These are phyloP conservation scores for Candida qinlingensis DNA, from an alignment of 805 yeast genomes.

Conservation along the genomic window DNA sequence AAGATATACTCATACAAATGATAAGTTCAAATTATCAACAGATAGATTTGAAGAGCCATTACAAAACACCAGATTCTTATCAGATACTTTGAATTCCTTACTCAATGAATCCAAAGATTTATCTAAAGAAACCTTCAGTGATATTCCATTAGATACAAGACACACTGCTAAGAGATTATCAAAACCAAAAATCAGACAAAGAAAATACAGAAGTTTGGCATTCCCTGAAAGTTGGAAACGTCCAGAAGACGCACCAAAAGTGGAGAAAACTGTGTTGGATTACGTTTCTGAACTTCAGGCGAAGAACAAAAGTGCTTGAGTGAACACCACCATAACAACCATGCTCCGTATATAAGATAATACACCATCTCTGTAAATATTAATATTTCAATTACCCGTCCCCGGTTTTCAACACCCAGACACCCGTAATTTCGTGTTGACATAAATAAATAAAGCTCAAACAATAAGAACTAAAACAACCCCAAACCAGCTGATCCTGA, in stretches of 20 bases:
- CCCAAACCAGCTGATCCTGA: too few species aligned
- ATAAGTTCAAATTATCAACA: constrained; percentile 58
- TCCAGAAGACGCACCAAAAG: constrained; percentile 64
- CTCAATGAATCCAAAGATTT: constrained; percentile 60
- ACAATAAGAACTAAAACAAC: too few species aligned
- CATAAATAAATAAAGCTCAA: too few species aligned
- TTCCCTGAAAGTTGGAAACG: constrained; percentile 83
- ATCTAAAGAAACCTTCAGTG: constrained; percentile 54
- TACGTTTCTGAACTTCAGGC: constrained; percentile 11
- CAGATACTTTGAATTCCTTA: constrained; percentile 56
- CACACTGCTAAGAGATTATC: constrained; percentile 46
- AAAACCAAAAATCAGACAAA: constrained; percentile 34
- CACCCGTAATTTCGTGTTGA: background rate
- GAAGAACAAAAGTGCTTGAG: background rate
- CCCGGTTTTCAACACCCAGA: background rate
- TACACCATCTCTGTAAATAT: background rate
- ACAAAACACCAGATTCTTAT: constrained; percentile 76
- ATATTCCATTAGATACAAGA: constrained; percentile 78
- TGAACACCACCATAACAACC: background rate
- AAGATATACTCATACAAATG: constrained; percentile 60
- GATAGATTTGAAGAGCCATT: constrained; percentile 69
- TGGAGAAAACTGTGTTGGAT: constrained; percentile 23
- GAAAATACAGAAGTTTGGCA: constrained; percentile 28
- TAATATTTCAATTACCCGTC: too few species aligned
- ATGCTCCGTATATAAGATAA: too few species aligned